Base-by-base conservation (phyloP, 2,329 filamentous ascomycete genomes). In the Phyllosticta paracitricarpa region DNA sequence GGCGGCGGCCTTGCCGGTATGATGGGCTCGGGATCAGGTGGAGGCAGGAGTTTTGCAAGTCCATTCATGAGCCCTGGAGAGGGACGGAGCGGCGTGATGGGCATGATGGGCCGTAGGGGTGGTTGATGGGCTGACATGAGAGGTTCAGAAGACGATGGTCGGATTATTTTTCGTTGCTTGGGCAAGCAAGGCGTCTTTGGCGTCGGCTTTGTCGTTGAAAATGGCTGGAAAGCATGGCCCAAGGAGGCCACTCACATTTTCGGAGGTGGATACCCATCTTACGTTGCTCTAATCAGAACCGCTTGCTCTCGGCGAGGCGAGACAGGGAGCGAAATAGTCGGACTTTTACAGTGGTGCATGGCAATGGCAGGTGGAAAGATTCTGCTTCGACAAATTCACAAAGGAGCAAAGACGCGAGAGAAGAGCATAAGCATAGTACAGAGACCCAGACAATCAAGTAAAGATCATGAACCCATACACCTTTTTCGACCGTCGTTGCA, bases 11-110 rank as follows among this genome's bases (percentile, higher is more conserved):
- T 61, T 7, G 58, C 62, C 24, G 53, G 51, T 3, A 35, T 59
- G 10, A 54, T 56, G 51, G 51, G 56, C 14, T 51, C 54, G 12
- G 61, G 51, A 3, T 19, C 55, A 33, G 28, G 28, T 57, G 55
- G 55, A 19, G 55, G 55, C 19, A 48, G 40, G 14, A n/a, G 40
- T n/a, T 48, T 48, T 6, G 51, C 51, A 19, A 48, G 26, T 10
- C 48, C 59, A 24, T 61, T 57, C 25, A 55, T 48, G 30, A 61
- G 55, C 17, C 59, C 59, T 5, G 59, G 55, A 22, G 59, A 61
- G 30, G 59, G 54, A 6, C 53, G 51, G 51, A 40, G 28, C 10
- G 30, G 52, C 19, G 12, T 54, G 12, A 54, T 25, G 52, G 19
- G 52, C 52, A 28, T 24, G 22, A 54, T 54, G 52, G 25, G 55